phyloP scores from a whole-genome alignment of 129 eudicot genomes.

The Artemisia tridentata region DNA sequence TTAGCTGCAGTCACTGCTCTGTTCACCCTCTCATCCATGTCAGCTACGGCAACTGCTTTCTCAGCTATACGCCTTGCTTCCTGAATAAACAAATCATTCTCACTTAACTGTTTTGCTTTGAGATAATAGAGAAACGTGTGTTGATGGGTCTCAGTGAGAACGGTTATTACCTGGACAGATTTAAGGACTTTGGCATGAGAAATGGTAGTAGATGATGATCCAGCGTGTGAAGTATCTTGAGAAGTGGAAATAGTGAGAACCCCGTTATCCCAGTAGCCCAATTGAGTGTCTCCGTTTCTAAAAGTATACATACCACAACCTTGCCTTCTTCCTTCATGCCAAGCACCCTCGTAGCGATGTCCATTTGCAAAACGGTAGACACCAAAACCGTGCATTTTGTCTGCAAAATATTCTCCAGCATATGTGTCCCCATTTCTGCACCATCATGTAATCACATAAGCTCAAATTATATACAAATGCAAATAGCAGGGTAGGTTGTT shows the following conservation, averaged over 20 bases:
- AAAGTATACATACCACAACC: conserved; percentile 88
- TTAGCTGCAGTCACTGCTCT: conserved; percentile 72
- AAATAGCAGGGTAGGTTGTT: not conserved
- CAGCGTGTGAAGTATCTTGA: conserved; percentile 40
- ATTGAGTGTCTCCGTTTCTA: conserved; percentile 66
- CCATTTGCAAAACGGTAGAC: conserved; percentile 85
- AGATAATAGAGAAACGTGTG: not conserved
- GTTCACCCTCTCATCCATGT: conserved; percentile 57
- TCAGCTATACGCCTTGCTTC: conserved; percentile 63
- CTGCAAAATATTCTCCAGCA: conserved; percentile 87
- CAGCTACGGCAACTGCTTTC: conserved; percentile 46
- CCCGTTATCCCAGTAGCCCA: conserved; percentile 82
- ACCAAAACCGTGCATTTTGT: conserved; percentile 85
- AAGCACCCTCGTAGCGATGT: conserved; percentile 78
- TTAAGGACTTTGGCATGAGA: conserved; percentile 54
- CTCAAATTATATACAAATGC: not conserved
- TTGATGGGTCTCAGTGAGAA: not conserved
- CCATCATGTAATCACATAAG: conserved; percentile 26
- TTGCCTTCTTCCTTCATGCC: conserved; percentile 96
- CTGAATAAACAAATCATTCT: conserved; percentile 29
- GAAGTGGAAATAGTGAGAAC: conserved; percentile 52
- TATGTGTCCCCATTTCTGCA: conserved; percentile 82
- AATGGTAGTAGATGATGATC: conserved; percentile 28
- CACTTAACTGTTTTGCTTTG: not conserved
- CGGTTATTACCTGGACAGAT: conserved; percentile 66